Conservation (phyloP, 805 yeast genomes). For the Yarrowia sp. region DNA sequence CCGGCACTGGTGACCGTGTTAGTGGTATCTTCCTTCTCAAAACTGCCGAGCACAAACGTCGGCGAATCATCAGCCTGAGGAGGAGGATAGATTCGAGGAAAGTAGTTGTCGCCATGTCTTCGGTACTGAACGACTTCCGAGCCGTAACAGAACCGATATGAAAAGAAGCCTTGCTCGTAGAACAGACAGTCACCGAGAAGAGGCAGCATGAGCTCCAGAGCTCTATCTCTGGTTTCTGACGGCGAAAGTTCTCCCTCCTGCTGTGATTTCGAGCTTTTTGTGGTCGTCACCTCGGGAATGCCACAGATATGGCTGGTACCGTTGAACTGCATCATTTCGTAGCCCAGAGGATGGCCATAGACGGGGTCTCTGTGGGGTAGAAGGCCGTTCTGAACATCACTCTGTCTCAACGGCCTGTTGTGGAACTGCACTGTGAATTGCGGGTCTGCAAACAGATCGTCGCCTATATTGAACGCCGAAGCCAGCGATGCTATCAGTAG, state of each 20-base stretch:
- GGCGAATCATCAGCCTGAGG: constrained; percentile 45
- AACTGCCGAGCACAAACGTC: constrained; percentile 49
- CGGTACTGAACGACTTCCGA: constrained; percentile 60
- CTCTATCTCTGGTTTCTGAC: constrained; percentile 36
- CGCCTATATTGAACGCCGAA: constrained; percentile 26
- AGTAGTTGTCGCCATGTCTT: constrained; percentile 39
- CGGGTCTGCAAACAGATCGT: constrained; percentile 30
- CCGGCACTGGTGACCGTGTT: constrained; percentile 43
- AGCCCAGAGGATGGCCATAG: constrained; percentile 30
- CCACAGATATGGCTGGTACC: constrained; percentile 43
- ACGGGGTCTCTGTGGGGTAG: constrained; percentile 23
- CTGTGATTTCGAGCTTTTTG: not conserved
- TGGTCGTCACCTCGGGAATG: constrained; percentile 39
- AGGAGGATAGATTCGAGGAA: constrained; percentile 39
- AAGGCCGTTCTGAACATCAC: constrained; percentile 1
- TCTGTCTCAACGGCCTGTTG: constrained; percentile 10
- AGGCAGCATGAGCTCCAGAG: constrained; percentile 41
- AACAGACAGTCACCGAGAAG: constrained; percentile 45
- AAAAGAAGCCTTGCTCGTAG: constrained; percentile 59
- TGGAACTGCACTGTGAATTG: constrained; percentile 35
- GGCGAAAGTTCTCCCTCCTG: constrained; percentile 14
- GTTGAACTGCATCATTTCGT: constrained; percentile 41
- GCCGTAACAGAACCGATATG: constrained; percentile 59
- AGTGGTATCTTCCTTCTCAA: constrained; percentile 37
- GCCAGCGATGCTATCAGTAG: constrained; percentile 10